Evolutionary conservation across 2,329 filamentous ascomycete genomes (phyloP), one percentile per base, ranked within the genome.

Genomic region (Botrytis cinerea): DNA sequence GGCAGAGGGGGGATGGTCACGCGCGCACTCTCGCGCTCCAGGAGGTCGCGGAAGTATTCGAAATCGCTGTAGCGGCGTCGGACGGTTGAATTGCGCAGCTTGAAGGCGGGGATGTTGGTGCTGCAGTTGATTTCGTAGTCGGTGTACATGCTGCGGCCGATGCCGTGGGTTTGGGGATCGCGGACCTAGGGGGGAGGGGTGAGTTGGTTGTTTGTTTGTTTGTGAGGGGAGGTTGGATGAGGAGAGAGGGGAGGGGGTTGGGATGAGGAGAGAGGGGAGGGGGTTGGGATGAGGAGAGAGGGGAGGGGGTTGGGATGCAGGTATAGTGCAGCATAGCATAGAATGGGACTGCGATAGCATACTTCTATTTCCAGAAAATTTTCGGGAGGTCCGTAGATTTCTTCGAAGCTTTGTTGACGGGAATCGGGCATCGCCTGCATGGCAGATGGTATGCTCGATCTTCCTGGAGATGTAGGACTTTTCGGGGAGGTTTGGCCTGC

Each of bases 291-390:
- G 68, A 35, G 38, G 35, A 35, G 35, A 38, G 60, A 38, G 60
- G 9, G 54, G 51, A 35, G 38, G 66, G 64, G 54, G 62, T 64
- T 45, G 71, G 70, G 35, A 57, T 73, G 51, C 25, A 78, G 64
- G 77, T 73, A 57, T 32, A 40, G 28, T 25, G 14, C 62, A 28
- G 16, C 7, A 61, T 3, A 16, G 57, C 5, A 51, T 64, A n/a
- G 38, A 28, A 35, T 25, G 48, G 81, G 40, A 10, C 28, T 45
- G 43, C n/a, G 25, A 25, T 18, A 48, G 81, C 84, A 74, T 83
- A 96, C 95, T 87, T 99, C 96, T 77, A 99, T 97, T 86, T 99
- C 96, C 72, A 99, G 89, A 82, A 98, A 98, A 86, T 99, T 99
- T 87, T 99, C 96, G 9, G 96, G 96, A 66, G 95, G 94, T 22